phyloP scores from a whole-genome alignment of 805 yeast genomes.

The Ogataea nonfermentans region DNA sequence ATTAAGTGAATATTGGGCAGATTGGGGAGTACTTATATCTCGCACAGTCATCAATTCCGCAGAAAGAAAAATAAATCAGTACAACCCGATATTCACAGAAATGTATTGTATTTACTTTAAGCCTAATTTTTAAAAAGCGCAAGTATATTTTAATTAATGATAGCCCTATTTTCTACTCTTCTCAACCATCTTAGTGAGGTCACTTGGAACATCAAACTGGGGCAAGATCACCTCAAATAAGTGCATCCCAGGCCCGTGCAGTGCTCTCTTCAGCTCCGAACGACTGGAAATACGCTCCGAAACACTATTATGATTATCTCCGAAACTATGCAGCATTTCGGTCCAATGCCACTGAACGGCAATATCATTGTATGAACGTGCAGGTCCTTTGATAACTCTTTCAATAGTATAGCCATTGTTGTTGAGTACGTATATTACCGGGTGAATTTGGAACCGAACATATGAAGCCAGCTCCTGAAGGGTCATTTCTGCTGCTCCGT shows the following conservation, averaged over 20 bases:
- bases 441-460: slow-evolving; percentile 40
- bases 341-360: slow-evolving; percentile 64
- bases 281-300: slow-evolving; percentile 34
- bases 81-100: too few species aligned
- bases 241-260: slow-evolving; percentile 33
- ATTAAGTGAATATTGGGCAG: too few species aligned
- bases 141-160: too few species aligned
- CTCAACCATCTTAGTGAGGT: slow-evolving; percentile 32
- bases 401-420: slow-evolving; percentile 54
- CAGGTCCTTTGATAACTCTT: slow-evolving; percentile 48
- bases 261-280: slow-evolving; percentile 36
- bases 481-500: slow-evolving; percentile 57
- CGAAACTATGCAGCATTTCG: slow-evolving; percentile 61
- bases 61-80: too few species aligned
- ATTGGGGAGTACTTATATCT: too few species aligned
- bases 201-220: slow-evolving; percentile 60
- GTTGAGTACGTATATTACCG: slow-evolving; percentile 45
- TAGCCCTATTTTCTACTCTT: background rate
- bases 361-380: slow-evolving; percentile 49
- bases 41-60: too few species aligned
- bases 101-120: too few species aligned
- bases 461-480: slow-evolving; percentile 47
- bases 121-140: too few species aligned
- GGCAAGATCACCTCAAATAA: slow-evolving; percentile 61
- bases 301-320: slow-evolving; percentile 42